phyloP scores from a whole-genome alignment of 345 rosid species.

The Xanthoceras sorbifolium region DNA sequence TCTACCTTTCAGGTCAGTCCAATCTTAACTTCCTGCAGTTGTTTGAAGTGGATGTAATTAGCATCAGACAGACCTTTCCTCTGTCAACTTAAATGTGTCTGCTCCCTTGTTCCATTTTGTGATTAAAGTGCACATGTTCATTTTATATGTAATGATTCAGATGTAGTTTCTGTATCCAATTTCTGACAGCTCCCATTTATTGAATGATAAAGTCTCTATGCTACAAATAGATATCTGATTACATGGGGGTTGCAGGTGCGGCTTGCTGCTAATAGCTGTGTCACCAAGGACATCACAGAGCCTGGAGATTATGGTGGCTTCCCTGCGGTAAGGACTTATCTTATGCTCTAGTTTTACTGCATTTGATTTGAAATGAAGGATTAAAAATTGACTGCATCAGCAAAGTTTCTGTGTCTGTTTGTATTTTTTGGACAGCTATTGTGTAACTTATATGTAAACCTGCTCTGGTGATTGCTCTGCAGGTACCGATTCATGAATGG shows the following conservation, averaged over 20 bases:
- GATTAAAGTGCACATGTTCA: not conserved
- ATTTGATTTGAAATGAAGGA: not conserved
- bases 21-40: not conserved
- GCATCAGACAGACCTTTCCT: not conserved
- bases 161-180: not conserved
- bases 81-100: not conserved
- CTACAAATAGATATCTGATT: not conserved
- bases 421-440: not conserved
- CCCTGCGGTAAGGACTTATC: constrained; percentile 66
- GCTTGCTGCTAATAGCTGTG: constrained; percentile 77
- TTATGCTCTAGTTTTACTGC: not conserved
- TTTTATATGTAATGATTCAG: not conserved
- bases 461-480: constrained; percentile 18
- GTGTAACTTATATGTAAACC: constrained; percentile 1
- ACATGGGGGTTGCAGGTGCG: constrained; percentile 51
- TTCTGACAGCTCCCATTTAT: not conserved
- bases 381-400: not conserved
- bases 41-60: not conserved
- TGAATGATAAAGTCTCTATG: not conserved
- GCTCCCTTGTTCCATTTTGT: not conserved
- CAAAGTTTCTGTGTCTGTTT: constrained; percentile 4
- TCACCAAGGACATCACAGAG: constrained; percentile 68
- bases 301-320: constrained; percentile 91
- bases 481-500: constrained; percentile 78
- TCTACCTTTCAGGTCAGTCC: not conserved